phyloP scores from a whole-genome alignment of 768 basidiomycete species.

The Lactarius psammicola region DNA sequence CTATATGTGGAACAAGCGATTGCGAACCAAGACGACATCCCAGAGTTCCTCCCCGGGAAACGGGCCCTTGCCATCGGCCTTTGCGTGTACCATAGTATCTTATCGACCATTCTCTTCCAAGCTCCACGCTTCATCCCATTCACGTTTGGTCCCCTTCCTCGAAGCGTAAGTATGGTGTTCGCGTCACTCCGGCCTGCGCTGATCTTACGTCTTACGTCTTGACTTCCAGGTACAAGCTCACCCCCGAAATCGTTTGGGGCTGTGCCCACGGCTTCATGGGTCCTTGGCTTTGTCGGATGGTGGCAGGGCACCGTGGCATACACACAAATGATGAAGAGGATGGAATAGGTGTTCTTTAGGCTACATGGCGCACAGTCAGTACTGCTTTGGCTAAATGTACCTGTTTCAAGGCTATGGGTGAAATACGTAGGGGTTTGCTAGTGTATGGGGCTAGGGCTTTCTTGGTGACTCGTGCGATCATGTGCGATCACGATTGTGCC shows the following conservation, averaged over 20 bases:
- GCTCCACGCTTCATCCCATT: constrained; percentile 79
- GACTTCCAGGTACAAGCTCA: constrained; percentile 50
- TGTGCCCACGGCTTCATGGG: constrained; percentile 68
- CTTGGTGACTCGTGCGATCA: neutral
- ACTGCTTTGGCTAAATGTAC: neutral
- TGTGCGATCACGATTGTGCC: neutral
- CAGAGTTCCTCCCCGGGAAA: constrained; percentile 84
- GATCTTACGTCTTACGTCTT: neutral
- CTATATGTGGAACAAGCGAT: neutral
- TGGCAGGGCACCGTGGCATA: constrained; percentile 74
- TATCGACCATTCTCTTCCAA: constrained; percentile 71
- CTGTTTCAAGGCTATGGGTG: neutral
- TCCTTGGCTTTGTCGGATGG: constrained; percentile 71
- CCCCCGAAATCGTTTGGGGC: constrained; percentile 75
- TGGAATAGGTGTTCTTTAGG: constrained; percentile 6
- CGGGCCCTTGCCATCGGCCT: constrained; percentile 76
- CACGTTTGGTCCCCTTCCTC: constrained; percentile 55
- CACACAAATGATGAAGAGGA: constrained; percentile 18
- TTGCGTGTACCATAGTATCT: constrained; percentile 70
- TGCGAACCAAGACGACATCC: neutral
- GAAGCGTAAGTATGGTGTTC: constrained; percentile 52
- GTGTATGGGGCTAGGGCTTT: no score
- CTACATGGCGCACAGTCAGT: neutral
- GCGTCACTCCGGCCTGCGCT: neutral
- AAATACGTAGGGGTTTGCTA: neutral